These are phyloP conservation scores for Neurospora terricola DNA, from an alignment of 495 filamentous ascomycete genomes.

Conservation along the genomic window DNA sequence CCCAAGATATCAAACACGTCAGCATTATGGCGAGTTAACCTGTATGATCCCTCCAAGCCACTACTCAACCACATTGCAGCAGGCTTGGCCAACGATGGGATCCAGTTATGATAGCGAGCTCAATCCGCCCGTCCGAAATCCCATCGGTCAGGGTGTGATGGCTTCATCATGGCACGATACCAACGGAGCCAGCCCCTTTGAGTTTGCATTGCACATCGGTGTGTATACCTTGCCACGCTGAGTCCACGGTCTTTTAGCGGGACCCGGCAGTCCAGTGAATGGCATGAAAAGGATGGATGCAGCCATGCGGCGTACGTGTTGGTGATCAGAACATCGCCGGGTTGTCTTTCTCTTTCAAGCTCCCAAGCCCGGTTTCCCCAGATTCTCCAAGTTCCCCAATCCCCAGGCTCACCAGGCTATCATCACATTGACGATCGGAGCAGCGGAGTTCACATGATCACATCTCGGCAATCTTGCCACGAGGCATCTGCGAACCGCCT, in stretches of 20 bases:
- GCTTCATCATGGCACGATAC: background rate
- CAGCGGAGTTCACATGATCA: background rate
- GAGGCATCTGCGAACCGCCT: background rate
- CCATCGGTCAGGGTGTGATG: background rate
- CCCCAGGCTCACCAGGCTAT: background rate
- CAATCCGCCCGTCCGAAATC: background rate
- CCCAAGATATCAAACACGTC: background rate
- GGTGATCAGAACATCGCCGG: background rate
- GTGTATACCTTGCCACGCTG: background rate
- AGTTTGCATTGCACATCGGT: background rate
- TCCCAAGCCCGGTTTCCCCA: background rate
- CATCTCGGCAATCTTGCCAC: background rate
- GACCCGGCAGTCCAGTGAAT: background rate
- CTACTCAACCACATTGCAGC: background rate
- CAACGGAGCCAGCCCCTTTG: background rate
- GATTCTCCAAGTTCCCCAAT: background rate
- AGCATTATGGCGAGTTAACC: background rate
- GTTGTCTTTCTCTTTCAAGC: background rate
- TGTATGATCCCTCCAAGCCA: background rate
- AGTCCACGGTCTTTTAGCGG: background rate
- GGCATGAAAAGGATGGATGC: background rate
- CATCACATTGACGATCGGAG: background rate
- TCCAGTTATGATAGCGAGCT: background rate
- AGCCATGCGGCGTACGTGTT: background rate
- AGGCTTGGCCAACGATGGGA: background rate